These are phyloP conservation scores for Kluyveromyces aestuarii DNA, from an alignment of 805 yeast species.

Conservation along the genomic window DNA sequence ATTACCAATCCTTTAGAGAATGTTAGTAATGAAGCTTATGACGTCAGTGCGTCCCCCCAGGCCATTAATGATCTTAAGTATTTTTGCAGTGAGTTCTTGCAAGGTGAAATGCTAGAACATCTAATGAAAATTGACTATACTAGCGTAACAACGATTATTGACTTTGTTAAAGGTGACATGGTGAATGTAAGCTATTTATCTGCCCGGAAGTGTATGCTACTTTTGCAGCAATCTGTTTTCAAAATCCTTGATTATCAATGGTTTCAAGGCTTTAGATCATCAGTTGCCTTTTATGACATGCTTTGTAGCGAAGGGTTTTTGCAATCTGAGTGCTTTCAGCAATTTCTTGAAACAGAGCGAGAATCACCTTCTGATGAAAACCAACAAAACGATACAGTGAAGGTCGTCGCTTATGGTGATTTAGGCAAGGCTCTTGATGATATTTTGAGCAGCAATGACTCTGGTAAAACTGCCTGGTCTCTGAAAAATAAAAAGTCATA, in stretches of 20 bases:
- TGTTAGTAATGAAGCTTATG: constrained; percentile 24
- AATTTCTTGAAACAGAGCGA: constrained; percentile 18
- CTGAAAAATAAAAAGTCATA: constrained; percentile 1
- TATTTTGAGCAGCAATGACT: constrained; percentile 22
- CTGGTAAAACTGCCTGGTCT: constrained; percentile 34
- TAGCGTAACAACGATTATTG: constrained; percentile 7
- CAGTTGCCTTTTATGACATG: constrained; percentile 45
- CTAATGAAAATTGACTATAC: constrained; percentile 11
- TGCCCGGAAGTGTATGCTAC: constrained; percentile 54
- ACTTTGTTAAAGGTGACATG: neutral
- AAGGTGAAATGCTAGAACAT: neutral
- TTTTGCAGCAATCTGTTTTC: constrained; percentile 46
- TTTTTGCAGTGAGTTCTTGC: constrained; percentile 5
- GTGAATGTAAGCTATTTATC: constrained; percentile 9
- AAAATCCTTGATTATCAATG: constrained; percentile 43
- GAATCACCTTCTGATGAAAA: constrained; percentile 25
- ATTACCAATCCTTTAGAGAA: constrained; percentile 63
- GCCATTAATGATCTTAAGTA: constrained; percentile 24
- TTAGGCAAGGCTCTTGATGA: constrained; percentile 27
- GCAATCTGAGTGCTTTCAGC: constrained; percentile 18
- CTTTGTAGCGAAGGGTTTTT: constrained; percentile 36
- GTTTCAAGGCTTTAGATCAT: constrained; percentile 50
- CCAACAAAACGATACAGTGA: constrained; percentile 7
- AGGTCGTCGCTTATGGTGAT: constrained; percentile 18
- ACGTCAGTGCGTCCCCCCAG: constrained; percentile 12